Conservation (phyloP, 1,284 basidiomycete species). For the Lignosus rhinocerotis region DNA sequence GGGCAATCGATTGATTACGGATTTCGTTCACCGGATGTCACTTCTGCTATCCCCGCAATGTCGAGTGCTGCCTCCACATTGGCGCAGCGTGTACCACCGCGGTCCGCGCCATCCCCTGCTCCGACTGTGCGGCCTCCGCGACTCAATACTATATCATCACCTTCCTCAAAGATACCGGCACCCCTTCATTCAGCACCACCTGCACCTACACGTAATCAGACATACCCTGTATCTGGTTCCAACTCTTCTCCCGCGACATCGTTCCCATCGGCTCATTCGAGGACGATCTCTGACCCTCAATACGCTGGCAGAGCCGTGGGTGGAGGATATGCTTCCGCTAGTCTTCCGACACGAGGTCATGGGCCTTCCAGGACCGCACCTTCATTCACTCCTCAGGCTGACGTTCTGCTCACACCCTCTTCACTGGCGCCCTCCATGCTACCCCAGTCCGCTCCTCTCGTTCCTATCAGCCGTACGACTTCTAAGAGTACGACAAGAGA, state of each 20-base stretch:
- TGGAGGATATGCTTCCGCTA: conserved; percentile 10
- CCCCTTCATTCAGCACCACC: conserved; percentile 20
- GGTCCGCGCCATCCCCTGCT: conserved; percentile 30
- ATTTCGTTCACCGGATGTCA: conserved; percentile 15
- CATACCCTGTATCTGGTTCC: conserved; percentile 18
- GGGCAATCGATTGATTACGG: conserved; percentile 17
- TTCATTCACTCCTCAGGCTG: conserved; percentile 22
- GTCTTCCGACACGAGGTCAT: conserved; percentile 20
- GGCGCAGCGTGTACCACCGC: conserved; percentile 26
- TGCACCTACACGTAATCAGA: conserved; percentile 27
- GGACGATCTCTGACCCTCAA: conserved; percentile 31
- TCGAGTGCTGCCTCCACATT: conserved; percentile 14
- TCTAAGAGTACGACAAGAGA: conserved; percentile 25
- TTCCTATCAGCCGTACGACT: conserved; percentile 17
- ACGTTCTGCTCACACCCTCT: conserved; percentile 33
- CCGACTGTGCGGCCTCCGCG: conserved; percentile 21
- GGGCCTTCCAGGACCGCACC: conserved; percentile 18
- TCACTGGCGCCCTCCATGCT: conserved; percentile 33
- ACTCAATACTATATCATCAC: conserved; percentile 20
- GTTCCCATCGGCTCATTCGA: conserved; percentile 23
- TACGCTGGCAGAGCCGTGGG: conserved; percentile 5
- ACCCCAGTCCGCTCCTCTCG: conserved; percentile 14
- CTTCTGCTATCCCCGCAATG: neutral
- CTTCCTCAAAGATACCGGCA: conserved; percentile 17
- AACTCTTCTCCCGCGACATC: conserved; percentile 5